A percentile compares a stretch with the other conserved stretches of the same genome.
These are phyloP conservation scores for Coemansia sp. DNA, from an alignment of 192 early-diverging fungal species.

Conservation along the genomic window DNA sequence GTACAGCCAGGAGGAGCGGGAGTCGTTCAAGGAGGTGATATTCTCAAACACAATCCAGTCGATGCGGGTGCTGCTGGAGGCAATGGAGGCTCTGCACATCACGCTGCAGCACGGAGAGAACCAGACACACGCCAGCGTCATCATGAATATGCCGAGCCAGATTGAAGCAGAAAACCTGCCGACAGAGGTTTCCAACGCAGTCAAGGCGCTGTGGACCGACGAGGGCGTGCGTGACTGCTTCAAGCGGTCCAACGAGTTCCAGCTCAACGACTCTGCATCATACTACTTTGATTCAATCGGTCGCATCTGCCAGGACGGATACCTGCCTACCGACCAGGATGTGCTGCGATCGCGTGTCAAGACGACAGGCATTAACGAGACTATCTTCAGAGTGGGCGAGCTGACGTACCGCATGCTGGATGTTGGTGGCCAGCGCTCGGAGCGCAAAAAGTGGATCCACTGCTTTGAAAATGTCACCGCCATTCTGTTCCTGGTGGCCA, in stretches of 20 bases:
- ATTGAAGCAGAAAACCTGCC: slow-evolving; percentile 89
- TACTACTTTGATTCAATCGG: slow-evolving; percentile 98
- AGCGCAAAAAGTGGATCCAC: slow-evolving; percentile 99
- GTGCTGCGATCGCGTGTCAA: slow-evolving; percentile 96
- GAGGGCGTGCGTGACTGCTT: slow-evolving; percentile 81
- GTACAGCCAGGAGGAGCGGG: slow-evolving; percentile 85
- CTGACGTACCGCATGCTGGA: slow-evolving; percentile 96
- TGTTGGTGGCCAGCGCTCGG: slow-evolving; percentile 96
- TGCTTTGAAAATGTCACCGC: slow-evolving; percentile 97
- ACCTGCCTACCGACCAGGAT: slow-evolving; percentile 93
- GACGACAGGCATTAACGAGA: slow-evolving; percentile 97
- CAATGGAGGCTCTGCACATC: slow-evolving; percentile 87
- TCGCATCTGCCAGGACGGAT: slow-evolving; percentile 77
- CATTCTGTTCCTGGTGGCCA: slow-evolving; percentile 94
- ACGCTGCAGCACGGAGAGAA: slow-evolving; percentile 67
- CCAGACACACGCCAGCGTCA: slow-evolving; percentile 68
- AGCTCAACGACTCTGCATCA: slow-evolving; percentile 94
- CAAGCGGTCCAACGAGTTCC: slow-evolving; percentile 83
- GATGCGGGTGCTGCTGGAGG: slow-evolving; percentile 93
- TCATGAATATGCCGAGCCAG: slow-evolving; percentile 80
- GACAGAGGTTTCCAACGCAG: slow-evolving; percentile 73
- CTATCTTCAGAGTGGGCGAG: slow-evolving; percentile 86
- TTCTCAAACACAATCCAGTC: slow-evolving; percentile 95
- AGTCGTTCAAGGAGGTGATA: slow-evolving; percentile 94
- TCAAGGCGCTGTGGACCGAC: slow-evolving; percentile 85